Evolutionary conservation across 2,329 filamentous ascomycete species (phyloP), one percentile per base, ranked within the genome.

Genomic region (Myotisia sp.): DNA sequence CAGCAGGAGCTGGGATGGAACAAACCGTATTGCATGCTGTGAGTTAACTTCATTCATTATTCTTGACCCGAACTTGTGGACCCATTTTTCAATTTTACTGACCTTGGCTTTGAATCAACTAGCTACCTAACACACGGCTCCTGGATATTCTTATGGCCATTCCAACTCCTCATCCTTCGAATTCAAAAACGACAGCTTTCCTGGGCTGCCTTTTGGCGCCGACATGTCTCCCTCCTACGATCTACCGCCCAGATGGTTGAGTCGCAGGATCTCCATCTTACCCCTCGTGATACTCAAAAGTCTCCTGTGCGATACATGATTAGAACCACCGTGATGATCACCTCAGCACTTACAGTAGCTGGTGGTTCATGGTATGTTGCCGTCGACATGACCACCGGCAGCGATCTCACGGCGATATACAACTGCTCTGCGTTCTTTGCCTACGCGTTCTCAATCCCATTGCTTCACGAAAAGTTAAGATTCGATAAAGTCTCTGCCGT

Each of bases 1-100:
- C 87, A 95, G 62, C 78, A 87, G 54, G 76, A 90, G 40, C 62
- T 94, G 43, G 76, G 80, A 43, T 98, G 90, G 90, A 74, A 92
- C 62, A 98, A 98, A 64, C 83, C 90, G n/a, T 98, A 94, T 63
- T 92, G 84, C 66, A 98, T 98, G 90, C 74, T 98, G 68, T 94
- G 62, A 62, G 58, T 59, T 39, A 62, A 55, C 20, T 20, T 28
- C 21, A 29, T 27, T 14, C 21, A 33, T 26, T 5, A 20, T 10
- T 20, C 9, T n/a, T 18, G 7, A n/a, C 21, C 12, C 21, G 6
- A 13, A 14, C 19, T n/a, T 17, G 13, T 12, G 26, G 4, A 12
- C 8, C 30, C 26, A 26, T 6, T n/a, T 7, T 13, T 22, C 24
- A 32, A 34, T 24, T 21, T n/a, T n/a, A n/a, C n/a, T n/a, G 8